Conservation (phyloP, 2,329 filamentous ascomycete genomes). For the Aspergillus melleus region DNA sequence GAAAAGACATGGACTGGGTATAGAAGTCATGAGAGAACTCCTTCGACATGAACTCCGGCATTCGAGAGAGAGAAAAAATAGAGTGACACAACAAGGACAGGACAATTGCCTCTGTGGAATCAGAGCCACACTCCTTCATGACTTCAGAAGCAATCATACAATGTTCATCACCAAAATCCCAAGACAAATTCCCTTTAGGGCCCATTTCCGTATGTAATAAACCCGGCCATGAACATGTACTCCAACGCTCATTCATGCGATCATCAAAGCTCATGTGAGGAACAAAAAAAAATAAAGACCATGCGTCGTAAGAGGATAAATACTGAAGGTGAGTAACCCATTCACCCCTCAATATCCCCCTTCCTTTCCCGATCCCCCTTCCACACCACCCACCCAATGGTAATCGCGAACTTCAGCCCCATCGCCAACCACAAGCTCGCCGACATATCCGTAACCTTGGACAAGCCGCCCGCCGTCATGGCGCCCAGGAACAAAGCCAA, state of each 20-base stretch:
- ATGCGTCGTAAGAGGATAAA: background rate
- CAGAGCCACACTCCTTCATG: background rate
- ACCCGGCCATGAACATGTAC: background rate
- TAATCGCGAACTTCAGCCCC: conserved; percentile 36
- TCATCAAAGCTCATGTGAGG: background rate
- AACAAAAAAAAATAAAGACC: background rate
- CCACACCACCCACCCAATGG: conserved; percentile 40
- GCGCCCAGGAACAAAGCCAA: conserved; percentile 42
- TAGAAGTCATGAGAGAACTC: background rate
- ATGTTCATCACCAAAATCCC: background rate
- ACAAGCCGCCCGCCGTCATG: conserved; percentile 42
- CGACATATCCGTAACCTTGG: conserved; percentile 36
- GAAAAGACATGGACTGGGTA: background rate
- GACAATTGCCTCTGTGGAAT: background rate
- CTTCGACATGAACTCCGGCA: background rate
- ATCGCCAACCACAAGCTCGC: conserved; percentile 43
- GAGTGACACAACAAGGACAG: background rate
- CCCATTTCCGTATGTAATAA: background rate
- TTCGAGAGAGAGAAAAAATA: background rate
- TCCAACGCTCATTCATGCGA: background rate
- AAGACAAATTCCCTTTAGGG: background rate
- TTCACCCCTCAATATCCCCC: conserved; percentile 10
- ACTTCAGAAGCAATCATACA: background rate
- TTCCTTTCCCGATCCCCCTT: conserved; percentile 15
- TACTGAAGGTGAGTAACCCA: background rate